Base-by-base conservation (phyloP, 2,329 filamentous ascomycete genomes). In the Hymenoscyphus albidus region DNA sequence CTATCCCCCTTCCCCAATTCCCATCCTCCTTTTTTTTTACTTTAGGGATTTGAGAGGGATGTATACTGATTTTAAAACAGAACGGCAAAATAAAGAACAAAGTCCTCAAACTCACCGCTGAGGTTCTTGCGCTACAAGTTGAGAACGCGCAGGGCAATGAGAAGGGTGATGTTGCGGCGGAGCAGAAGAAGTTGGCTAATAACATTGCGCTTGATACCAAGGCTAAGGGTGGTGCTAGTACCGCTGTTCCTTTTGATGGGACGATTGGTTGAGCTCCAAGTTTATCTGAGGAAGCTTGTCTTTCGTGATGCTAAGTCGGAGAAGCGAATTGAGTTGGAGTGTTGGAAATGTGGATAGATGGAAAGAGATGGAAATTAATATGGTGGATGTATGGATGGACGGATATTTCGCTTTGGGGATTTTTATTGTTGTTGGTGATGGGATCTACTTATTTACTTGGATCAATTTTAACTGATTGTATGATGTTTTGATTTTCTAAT, bases 21-120 rank as follows among this genome's bases (percentile, higher is more conserved):
- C 32, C 22, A 12, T 31, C 22, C 13, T 58, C 35, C 32, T 27
- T 16, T 39, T 48, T 16, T 2, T 51, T 4, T 61, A 54, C 14
- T 42, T 13, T 27, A 2, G 27, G 3, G 3, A 3, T 27, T 27
- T 27, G 27, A 27, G 27, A 27, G 22, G 22, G 27, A 6, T 35
- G 9, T 32, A 40, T 16, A 18, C 27, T 27, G 7, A 32, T 2
- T 59, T 42, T 1, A 7, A 27, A 3, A n/a, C 62, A 81, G 79
- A 77, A 79, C 62, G 82, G 82, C 71, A 85, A 85, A 77, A 85
- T 81, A 66, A 83, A 84, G 80, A 85, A 85, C 79, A 86, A 86
- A 77, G 81, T 86, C 16, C 75, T 86, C 61, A 86, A 86, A 77
- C 77, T 86, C 67, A 80, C 79, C 48, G 81, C 82, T 35, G 81